phyloP scores from a whole-genome alignment of 257 asterid genomes.

The Agastache rugosa region DNA sequence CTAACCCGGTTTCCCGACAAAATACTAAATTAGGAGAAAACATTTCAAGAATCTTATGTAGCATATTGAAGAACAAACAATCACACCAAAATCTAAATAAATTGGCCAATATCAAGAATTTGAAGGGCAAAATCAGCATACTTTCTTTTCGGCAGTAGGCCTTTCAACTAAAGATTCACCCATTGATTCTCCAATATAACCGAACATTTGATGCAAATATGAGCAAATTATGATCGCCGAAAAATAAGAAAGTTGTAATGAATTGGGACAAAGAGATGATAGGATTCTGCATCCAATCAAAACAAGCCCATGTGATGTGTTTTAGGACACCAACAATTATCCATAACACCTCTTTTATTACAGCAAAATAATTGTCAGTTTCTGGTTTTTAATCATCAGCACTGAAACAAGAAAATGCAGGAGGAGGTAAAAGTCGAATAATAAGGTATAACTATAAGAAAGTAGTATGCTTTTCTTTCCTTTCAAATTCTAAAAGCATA shows the following conservation, averaged over 20 bases:
- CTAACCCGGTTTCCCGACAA: background rate
- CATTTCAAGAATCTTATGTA: constrained; percentile 27
- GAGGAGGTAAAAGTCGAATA: constrained; percentile 29
- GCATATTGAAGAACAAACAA: constrained; percentile 23
- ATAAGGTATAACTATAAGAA: constrained; percentile 18
- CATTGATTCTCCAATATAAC: constrained; percentile 33
- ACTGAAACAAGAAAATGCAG: constrained; percentile 26
- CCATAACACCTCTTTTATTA: constrained; percentile 30
- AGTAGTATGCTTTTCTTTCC: constrained; percentile 29
- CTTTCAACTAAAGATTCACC: constrained; percentile 59
- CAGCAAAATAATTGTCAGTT: constrained; percentile 39
- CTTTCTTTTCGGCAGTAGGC: constrained; percentile 51
- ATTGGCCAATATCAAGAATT: constrained; percentile 23
- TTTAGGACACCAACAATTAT: constrained; percentile 39
- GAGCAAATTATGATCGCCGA: constrained; percentile 48
- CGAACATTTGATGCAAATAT: constrained; percentile 41
- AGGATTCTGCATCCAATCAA: constrained; percentile 38
- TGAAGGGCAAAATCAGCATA: constrained; percentile 36
- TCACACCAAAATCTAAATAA: constrained; percentile 24
- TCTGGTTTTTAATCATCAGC: constrained; percentile 54
- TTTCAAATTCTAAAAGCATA: constrained; percentile 42
- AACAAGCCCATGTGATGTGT: constrained; percentile 63
- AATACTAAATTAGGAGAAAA: constrained; percentile 26
- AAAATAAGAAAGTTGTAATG: constrained; percentile 34
- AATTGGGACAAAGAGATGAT: constrained; percentile 47